These are phyloP conservation scores for Cytospora mali DNA, from an alignment of 2,329 filamentous ascomycete species.

Conservation along the genomic window DNA sequence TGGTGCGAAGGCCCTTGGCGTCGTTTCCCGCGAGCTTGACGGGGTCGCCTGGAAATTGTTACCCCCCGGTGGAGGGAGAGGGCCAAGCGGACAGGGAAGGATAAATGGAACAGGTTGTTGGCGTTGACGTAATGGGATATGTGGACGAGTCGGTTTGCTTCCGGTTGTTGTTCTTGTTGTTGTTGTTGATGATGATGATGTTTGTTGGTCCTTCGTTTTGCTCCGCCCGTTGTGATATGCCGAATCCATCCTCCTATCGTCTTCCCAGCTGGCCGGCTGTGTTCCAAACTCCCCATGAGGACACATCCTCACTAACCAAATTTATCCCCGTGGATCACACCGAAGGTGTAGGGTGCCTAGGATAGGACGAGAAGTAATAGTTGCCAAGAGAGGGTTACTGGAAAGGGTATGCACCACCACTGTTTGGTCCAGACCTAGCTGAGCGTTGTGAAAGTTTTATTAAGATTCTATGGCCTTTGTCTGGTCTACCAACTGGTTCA, in stretches of 20 bases:
- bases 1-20: not conserved
- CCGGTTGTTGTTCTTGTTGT: no score
- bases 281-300: not conserved
- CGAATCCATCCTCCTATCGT: no score
- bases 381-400: not conserved
- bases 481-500: not conserved
- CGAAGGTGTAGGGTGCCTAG: not conserved
- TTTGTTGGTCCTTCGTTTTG: not conserved
- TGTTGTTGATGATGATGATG: not conserved
- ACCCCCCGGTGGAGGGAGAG: not conserved
- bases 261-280: not conserved
- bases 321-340: not conserved
- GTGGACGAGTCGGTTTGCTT: not conserved
- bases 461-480: not conserved
- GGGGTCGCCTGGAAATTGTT: not conserved
- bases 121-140: not conserved
- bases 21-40: not conserved
- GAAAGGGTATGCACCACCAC: not conserved
- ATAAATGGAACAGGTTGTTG: constrained; percentile 14
- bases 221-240: not conserved
- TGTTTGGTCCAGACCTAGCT: no score
- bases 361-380: not conserved
- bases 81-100: constrained; percentile 10
- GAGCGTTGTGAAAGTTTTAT: no score
- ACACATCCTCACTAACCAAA: not conserved